Conservation (phyloP, 2,329 filamentous ascomycete species). For the Lizonia empirigonia region DNA sequence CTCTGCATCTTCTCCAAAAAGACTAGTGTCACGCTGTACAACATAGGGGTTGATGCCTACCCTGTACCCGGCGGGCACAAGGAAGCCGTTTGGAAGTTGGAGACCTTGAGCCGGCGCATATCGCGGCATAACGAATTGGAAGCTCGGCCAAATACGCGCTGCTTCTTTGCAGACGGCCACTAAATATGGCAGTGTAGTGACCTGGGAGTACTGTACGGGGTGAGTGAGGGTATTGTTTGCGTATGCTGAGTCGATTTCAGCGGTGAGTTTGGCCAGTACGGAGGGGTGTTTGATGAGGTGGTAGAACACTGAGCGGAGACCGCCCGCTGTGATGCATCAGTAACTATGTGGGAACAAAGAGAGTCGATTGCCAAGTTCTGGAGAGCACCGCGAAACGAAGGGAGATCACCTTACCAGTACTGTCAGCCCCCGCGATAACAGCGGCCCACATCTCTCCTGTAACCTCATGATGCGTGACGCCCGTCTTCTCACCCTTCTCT, state of each 20-base stretch:
- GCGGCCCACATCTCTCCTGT: conserved; percentile 35
- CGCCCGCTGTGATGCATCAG: background rate
- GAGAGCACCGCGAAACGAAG: background rate
- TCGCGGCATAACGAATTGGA: conserved; percentile 72
- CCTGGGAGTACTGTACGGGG: conserved; percentile 48
- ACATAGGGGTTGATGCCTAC: conserved; percentile 44
- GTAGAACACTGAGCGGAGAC: conserved; percentile 47
- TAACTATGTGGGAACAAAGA: background rate
- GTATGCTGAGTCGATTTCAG: conserved; percentile 30
- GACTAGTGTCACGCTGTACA: conserved; percentile 47
- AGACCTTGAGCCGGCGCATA: conserved; percentile 69
- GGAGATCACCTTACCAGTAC: conserved; percentile 34
- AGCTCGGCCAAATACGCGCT: conserved; percentile 74
- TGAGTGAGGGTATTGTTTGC: conserved; percentile 16
- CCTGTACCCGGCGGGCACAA: background rate
- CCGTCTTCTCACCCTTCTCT: conserved; percentile 7
- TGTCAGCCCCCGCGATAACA: conserved; percentile 47
- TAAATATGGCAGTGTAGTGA: conserved; percentile 72
- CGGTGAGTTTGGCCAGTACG: conserved; percentile 17
- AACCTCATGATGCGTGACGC: conserved; percentile 7
- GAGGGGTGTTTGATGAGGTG: conserved; percentile 44
- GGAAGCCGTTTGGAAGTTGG: conserved; percentile 53
- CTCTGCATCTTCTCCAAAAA: conserved; percentile 51
- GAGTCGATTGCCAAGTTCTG: too few species aligned
- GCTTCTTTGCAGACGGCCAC: conserved; percentile 79